Conservation (phyloP, 352 stramenopile genomes). For the Aphanomyces euteiches region DNA sequence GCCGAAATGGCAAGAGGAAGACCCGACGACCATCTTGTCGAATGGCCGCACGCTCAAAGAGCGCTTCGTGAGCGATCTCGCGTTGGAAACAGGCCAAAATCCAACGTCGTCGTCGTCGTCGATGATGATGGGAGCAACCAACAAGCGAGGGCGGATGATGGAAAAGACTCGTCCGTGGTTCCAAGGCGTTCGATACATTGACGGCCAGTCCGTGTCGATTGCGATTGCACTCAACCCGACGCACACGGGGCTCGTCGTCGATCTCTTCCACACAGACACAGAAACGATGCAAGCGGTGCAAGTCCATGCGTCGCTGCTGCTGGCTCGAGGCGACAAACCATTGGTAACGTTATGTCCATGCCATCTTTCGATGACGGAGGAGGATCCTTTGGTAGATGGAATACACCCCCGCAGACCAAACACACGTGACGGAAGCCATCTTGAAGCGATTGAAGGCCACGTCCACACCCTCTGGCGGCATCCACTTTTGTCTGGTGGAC, state of each 20-base stretch:
- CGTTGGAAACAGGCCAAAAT: slow-evolving; percentile 62
- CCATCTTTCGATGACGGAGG: not conserved
- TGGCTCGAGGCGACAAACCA: slow-evolving; percentile 43
- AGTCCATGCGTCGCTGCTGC: slow-evolving; percentile 47
- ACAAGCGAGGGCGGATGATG: slow-evolving; percentile 33
- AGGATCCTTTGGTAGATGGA: slow-evolving; percentile 7
- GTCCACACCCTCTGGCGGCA: not conserved
- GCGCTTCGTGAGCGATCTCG: slow-evolving; percentile 66
- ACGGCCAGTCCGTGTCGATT: slow-evolving; percentile 68
- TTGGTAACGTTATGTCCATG: not conserved
- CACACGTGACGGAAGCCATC: slow-evolving; percentile 14
- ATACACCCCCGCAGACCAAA: slow-evolving; percentile 3
- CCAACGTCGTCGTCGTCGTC: slow-evolving; percentile 34
- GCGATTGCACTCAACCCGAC: slow-evolving; percentile 61
- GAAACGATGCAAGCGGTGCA: slow-evolving; percentile 76
- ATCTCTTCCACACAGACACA: slow-evolving; percentile 76
- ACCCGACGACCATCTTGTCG: slow-evolving; percentile 20
- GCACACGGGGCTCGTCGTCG: slow-evolving; percentile 62
- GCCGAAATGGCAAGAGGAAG: slow-evolving; percentile 28
- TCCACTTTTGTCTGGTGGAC: slow-evolving; percentile 12
- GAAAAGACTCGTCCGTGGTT: slow-evolving; percentile 65
- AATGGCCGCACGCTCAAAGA: slow-evolving; percentile 62
- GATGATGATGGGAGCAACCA: slow-evolving; percentile 23
- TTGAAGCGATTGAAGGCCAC: slow-evolving; percentile 2
- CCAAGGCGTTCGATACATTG: slow-evolving; percentile 58